phyloP scores from a whole-genome alignment of 129 eudicot genomes.

The Flaveria robusta region DNA sequence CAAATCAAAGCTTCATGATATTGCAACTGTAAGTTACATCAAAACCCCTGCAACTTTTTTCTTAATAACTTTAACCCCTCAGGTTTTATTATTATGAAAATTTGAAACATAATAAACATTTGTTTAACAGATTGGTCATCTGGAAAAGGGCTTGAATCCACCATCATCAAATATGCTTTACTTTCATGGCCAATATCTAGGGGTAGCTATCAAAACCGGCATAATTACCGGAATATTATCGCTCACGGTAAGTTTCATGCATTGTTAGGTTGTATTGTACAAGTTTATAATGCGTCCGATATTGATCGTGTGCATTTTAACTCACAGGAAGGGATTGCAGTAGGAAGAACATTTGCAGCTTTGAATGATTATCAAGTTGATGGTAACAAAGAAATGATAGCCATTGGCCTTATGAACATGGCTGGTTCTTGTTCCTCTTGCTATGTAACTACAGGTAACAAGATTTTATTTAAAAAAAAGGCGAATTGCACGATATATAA shows the following conservation, averaged over 20 bases:
- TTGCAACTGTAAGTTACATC: slow-evolving; percentile 60
- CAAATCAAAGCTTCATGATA: slow-evolving; percentile 58
- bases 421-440: slow-evolving; percentile 98
- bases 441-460: slow-evolving; percentile 87
- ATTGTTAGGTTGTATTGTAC: not conserved
- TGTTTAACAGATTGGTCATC: slow-evolving; percentile 70
- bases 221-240: slow-evolving; percentile 86
- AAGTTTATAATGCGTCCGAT: not conserved
- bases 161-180: slow-evolving; percentile 91
- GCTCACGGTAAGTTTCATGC: slow-evolving; percentile 68
- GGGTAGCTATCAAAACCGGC: slow-evolving; percentile 84
- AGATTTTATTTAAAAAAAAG: not conserved
- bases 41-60: not conserved
- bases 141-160: slow-evolving; percentile 87
- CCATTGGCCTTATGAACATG: slow-evolving; percentile 95
- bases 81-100: not conserved
- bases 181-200: slow-evolving; percentile 67
- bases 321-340: slow-evolving; percentile 93
- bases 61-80: not conserved
- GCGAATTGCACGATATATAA: not conserved
- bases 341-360: slow-evolving; percentile 92
- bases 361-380: slow-evolving; percentile 91
- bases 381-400: slow-evolving; percentile 98
- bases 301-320: not conserved
- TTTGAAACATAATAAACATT: not conserved